phyloP scores from a whole-genome alignment of 225 moss, liverwort and hornwort genomes.

The Antitrichia curtipendula region DNA sequence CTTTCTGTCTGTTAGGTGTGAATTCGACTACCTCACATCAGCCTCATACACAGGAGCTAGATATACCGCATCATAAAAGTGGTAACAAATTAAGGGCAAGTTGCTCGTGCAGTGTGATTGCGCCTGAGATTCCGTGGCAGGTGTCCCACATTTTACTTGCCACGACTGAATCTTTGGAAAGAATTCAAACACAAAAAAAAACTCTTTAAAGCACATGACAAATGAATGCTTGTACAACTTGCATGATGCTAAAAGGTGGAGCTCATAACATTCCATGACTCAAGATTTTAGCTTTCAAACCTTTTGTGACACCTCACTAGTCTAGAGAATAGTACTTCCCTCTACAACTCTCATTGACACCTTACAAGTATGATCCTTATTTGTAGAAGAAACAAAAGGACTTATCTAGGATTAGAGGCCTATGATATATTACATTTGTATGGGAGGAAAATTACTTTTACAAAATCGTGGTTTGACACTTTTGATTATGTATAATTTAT shows the following conservation, averaged over 20 bases:
- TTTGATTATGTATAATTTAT: background rate
- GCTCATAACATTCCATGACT: background rate
- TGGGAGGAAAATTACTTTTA: too few relatives aligned
- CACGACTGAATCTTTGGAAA: background rate
- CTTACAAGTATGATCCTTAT: background rate
- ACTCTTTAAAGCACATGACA: background rate
- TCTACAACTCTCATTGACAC: background rate
- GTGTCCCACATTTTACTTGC: background rate
- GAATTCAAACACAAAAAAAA: background rate
- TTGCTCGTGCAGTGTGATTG: background rate
- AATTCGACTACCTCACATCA: background rate
- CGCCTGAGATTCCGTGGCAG: background rate
- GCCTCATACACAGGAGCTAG: background rate
- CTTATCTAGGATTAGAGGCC: background rate
- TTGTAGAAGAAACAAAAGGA: background rate
- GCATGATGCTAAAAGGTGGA: background rate
- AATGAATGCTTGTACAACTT: background rate
- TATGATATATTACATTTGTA: background rate
- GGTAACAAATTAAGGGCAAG: background rate
- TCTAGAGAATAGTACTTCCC: background rate
- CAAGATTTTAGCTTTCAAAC: accelerated
- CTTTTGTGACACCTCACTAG: background rate
- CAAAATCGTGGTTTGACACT: background rate
- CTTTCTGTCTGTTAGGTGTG: background rate
- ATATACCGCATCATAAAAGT: background rate